Evolutionary conservation across 2,329 filamentous ascomycete species (phyloP).

Genomic region (Ophiostoma fasciatum): DNA sequence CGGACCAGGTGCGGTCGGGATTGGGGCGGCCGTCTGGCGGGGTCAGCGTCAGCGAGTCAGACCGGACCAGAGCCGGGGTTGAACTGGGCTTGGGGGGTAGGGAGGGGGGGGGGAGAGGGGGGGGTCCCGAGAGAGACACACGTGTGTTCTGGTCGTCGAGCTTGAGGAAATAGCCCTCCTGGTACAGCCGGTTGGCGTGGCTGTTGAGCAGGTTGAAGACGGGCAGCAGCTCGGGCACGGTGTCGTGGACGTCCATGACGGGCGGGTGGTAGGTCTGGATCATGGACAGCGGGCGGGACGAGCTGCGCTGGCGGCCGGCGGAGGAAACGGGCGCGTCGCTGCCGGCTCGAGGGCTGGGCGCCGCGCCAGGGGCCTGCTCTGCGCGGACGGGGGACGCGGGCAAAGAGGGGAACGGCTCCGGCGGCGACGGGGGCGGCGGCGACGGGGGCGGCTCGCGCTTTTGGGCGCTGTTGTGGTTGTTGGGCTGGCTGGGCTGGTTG

Average conservation of each 20-base stretch:
- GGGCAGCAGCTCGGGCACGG: slow-evolving; percentile 80
- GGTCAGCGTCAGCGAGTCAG: no score
- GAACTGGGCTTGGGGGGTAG: neutral
- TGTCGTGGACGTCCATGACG: slow-evolving; percentile 76
- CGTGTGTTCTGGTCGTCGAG: slow-evolving; percentile 86
- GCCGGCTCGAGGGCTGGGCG: slow-evolving; percentile 11
- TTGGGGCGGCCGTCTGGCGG: slow-evolving; percentile 72
- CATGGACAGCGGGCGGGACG: slow-evolving; percentile 68
- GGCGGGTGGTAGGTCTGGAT: slow-evolving; percentile 73
- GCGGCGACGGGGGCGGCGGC: slow-evolving; percentile 13
- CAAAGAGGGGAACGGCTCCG: slow-evolving; percentile 11
- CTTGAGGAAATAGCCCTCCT: slow-evolving; percentile 96
- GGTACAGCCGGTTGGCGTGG: slow-evolving; percentile 91
- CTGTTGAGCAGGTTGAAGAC: slow-evolving; percentile 91
- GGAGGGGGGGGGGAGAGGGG: no score
- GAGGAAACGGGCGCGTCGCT: slow-evolving; percentile 28
- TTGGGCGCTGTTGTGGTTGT: no score
- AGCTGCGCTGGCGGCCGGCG: slow-evolving; percentile 24
- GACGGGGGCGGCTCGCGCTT: no score
- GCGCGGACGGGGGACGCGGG: slow-evolving; percentile 16
- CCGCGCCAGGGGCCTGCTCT: slow-evolving; percentile 27
- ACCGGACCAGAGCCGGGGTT: no score
- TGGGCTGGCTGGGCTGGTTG: no score
- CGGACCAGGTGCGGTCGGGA: slow-evolving; percentile 76
- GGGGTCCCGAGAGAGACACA: no score